Evolutionary conservation across 805 yeast species (phyloP).

Genomic region (Jamesozyma hellenica): DNA sequence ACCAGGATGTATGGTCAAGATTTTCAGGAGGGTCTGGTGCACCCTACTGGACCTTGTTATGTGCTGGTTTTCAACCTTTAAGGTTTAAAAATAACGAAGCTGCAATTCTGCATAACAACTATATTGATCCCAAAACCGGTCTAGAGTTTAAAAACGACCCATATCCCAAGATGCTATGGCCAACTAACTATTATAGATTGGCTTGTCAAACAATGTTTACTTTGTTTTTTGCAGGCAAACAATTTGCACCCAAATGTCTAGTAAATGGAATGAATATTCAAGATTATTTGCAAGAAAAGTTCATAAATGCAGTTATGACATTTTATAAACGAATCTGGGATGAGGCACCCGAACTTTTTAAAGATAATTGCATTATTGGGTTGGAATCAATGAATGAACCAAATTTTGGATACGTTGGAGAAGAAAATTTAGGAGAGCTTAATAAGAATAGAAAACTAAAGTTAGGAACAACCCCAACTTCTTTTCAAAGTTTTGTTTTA

Average conservation of each 20-base stretch:
- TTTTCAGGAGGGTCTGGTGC: constrained; percentile 88
- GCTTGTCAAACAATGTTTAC: constrained; percentile 80
- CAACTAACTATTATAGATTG: constrained; percentile 70
- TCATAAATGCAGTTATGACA: constrained; percentile 42
- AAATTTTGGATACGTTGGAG: constrained; percentile 62
- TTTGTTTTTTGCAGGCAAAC: constrained; percentile 67
- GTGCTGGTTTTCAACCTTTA: constrained; percentile 78
- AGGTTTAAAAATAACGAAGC: constrained; percentile 67
- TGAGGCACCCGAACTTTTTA: constrained; percentile 37
- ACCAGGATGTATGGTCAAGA: constrained; percentile 92
- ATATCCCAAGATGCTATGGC: constrained; percentile 86
- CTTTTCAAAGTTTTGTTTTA: constrained; percentile 57
- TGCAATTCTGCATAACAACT: constrained; percentile 61
- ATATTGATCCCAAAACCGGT: constrained; percentile 30
- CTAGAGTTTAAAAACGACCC: constrained; percentile 28
- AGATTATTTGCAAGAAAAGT: constrained; percentile 60
- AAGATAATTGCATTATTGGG: constrained; percentile 44
- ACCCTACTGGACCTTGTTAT: constrained; percentile 84
- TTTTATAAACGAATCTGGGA: constrained; percentile 35
- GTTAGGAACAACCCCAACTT: constrained; percentile 76
- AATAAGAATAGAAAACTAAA: constrained; percentile 59
- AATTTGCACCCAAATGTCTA: constrained; percentile 64
- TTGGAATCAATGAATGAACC: constrained; percentile 85
- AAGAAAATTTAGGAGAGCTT: constrained; percentile 39
- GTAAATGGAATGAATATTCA: constrained; percentile 71